Evolutionary conservation across 1,284 basidiomycete genomes (phyloP).

Genomic region (Irpex sp.): DNA sequence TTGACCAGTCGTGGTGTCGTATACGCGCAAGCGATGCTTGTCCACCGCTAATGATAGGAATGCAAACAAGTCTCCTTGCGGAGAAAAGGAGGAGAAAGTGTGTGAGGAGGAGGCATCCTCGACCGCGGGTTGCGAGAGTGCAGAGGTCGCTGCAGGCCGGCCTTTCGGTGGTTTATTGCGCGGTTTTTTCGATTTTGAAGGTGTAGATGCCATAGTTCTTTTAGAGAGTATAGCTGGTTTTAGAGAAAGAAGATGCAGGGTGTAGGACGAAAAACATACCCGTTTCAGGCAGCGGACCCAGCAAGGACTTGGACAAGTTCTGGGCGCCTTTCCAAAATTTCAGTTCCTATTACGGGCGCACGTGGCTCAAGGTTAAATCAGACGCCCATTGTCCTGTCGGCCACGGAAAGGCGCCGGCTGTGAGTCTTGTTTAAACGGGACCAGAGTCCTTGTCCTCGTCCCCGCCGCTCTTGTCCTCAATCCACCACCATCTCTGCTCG

Average conservation of each 20-base stretch:
- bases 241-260: neutral
- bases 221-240: neutral
- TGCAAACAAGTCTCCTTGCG: conserved; percentile 56
- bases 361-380: neutral
- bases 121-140: conserved; percentile 56
- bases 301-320: neutral
- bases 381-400: neutral
- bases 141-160: conserved; percentile 51
- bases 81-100: conserved; percentile 59
- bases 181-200: conserved; percentile 45
- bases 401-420: neutral
- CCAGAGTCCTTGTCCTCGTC: conserved; percentile 1
- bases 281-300: conserved; percentile 2
- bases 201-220: conserved; percentile 33
- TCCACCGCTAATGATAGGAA: conserved; percentile 68
- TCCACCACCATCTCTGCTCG: neutral
- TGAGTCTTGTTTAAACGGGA: neutral
- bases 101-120: conserved; percentile 44
- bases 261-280: neutral
- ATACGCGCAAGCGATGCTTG: conserved; percentile 70
- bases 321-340: conserved; percentile 13
- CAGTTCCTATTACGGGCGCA: neutral
- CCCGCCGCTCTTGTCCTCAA: neutral
- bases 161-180: conserved; percentile 50
- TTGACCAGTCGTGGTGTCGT: conserved; percentile 52